Base-by-base conservation (phyloP, 2,329 filamentous ascomycete genomes). In the Xylariaceae sp. region DNA sequence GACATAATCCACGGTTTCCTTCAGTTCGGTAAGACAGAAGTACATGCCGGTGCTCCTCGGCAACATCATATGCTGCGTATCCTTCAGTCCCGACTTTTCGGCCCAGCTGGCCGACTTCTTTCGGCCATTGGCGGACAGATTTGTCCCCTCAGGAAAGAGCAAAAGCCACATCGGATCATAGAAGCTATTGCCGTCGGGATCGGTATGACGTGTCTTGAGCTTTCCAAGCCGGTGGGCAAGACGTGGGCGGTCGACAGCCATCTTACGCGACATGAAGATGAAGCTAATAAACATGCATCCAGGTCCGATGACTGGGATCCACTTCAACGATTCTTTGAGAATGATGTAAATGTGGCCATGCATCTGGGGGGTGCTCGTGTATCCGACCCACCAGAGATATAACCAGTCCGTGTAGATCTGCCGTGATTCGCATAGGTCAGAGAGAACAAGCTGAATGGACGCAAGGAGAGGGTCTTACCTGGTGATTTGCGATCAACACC, bases 351-450 rank as follows among this genome's bases (percentile, higher is more conserved):
- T 79, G 67, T 90, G 87, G 8, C 91, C 90, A 65, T 94, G 88
- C 82, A 90, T 89, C 51, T 80, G 79, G 54, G 87, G 88, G 1
- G 64, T 70, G 66, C 85, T 86, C 30, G 88, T 89, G 65, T 95
- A 95, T n/a, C 85, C 88, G 30, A 90, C 85, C 90, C 90, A 95
- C 90, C 90, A 95, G 6, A 95, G 80, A 68, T 95, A 95, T 6
- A 95, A 73, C 90, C 89, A 95, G 72, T 95, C 89, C 6, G 89
- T 92, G 68, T 95, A 95, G 50, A 95, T 85, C 80, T 70, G 44
- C 35, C 80, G 61, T 29, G 30, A 11, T 44, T 8, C 29, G 32
- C 26, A 7, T 11, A 30, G 35, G 59, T 64, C 50, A 59, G 61
- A 66, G 57, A 68, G 29, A 2, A 39, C 40, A 19, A 19, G 4